Percentiles rank a stretch among this genome's conserved stretches.
These are phyloP conservation scores for Geoglossum cookeanum DNA, from an alignment of 2,329 filamentous ascomycete species.

Conservation along the genomic window DNA sequence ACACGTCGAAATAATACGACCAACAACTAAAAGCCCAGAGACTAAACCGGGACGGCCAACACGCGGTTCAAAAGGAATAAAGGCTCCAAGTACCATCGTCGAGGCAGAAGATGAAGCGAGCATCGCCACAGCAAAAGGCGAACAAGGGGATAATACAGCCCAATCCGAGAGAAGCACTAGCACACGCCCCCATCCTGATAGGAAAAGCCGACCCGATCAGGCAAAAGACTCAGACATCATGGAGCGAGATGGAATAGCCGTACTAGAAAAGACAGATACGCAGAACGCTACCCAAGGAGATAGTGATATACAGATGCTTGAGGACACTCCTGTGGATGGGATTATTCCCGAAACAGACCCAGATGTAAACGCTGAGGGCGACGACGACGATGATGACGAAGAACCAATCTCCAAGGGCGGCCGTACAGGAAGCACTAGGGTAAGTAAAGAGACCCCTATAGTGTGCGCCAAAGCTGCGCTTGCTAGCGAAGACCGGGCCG, in stretches of 20 bases:
- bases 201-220: not conserved
- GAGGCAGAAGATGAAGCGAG: slow-evolving; percentile 35
- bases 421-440: slow-evolving; percentile 15
- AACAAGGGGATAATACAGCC: not conserved
- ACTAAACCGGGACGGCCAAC: slow-evolving; percentile 22
- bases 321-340: slow-evolving; percentile 8
- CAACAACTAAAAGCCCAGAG: slow-evolving; percentile 34
- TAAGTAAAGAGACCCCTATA: not conserved
- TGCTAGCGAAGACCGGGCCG: not conserved
- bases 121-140: not conserved
- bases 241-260: not conserved
- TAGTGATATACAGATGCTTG: not conserved
- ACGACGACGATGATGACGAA: slow-evolving; percentile 30
- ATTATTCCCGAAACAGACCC: not conserved
- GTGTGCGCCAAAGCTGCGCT: not conserved
- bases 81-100: slow-evolving; percentile 25
- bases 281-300: slow-evolving; percentile 1
- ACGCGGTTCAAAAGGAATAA: slow-evolving; percentile 28
- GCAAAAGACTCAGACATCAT: not conserved
- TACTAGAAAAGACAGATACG: not conserved
- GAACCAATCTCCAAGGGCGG: slow-evolving; percentile 29
- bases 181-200: not conserved
- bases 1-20: slow-evolving; percentile 33
- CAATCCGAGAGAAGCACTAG: not conserved
- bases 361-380: slow-evolving; percentile 8